These are phyloP conservation scores for Porphyridium purpureum DNA, from an alignment of 23 red algal species.

Conservation along the genomic window DNA sequence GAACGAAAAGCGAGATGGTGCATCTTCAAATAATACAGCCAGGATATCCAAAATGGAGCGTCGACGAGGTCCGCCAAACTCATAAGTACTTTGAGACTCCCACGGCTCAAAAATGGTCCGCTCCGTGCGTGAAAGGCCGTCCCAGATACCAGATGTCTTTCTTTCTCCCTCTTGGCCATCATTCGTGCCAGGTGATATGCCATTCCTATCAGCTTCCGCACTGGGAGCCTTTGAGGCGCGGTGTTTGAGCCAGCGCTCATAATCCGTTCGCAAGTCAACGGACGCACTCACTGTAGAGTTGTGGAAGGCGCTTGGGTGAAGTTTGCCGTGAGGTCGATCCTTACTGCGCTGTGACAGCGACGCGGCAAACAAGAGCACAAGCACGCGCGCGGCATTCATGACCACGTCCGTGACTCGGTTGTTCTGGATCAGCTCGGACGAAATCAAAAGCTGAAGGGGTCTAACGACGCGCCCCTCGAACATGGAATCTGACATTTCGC, in stretches of 20 bases:
- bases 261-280: not conserved
- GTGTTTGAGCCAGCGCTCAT: constrained; percentile 1
- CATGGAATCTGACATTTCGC: not conserved
- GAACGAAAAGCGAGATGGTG: no score
- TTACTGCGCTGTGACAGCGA: not conserved
- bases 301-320: not conserved
- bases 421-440: constrained; percentile 23
- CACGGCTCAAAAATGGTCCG: no score
- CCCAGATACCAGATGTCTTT: no score
- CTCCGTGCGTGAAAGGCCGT: no score
- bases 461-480: constrained; percentile 22
- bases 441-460: constrained; percentile 43
- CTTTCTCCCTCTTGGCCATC: no score
- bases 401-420: constrained; percentile 29
- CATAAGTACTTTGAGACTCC: no score
- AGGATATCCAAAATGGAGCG: no score
- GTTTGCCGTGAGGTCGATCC: not conserved
- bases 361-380: constrained; percentile 15
- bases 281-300: not conserved
- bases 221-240: constrained; percentile 1
- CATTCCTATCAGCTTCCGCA: no score
- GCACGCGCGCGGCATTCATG: constrained; percentile 26
- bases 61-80: no score
- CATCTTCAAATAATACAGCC: no score
- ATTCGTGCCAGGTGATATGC: no score